Evolutionary conservation across 106 monocot species (phyloP).

Genomic region (Dendrobium huoshanense): DNA sequence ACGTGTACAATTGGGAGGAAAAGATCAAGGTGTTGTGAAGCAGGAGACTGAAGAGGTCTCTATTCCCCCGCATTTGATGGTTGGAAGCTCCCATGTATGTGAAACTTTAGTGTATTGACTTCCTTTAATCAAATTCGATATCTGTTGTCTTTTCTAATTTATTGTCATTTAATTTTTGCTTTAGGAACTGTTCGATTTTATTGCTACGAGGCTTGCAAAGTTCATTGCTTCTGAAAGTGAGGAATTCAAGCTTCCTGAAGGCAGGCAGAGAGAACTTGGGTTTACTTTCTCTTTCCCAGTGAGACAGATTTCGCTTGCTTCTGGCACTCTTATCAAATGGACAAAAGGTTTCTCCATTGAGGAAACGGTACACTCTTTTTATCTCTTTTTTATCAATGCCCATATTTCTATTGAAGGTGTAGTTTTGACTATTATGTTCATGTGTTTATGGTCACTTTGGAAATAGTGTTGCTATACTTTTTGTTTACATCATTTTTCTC

Average conservation of each 20-base stretch:
- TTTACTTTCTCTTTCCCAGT: constrained; percentile 80
- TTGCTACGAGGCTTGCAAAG: constrained; percentile 45
- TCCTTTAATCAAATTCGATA: not conserved
- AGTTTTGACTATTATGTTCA: not conserved
- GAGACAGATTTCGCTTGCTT: constrained; percentile 49
- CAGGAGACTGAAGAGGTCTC: constrained; percentile 30
- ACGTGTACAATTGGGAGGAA: constrained; percentile 29
- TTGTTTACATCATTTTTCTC: not conserved
- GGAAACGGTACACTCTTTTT: constrained; percentile 23
- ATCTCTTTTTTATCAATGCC: not conserved
- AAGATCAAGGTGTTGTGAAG: constrained; percentile 13
- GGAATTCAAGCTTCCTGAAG: constrained; percentile 31
- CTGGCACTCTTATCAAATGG: constrained; percentile 69
- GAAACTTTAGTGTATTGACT: not conserved
- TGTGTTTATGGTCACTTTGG: not conserved
- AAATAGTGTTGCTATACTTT: not conserved
- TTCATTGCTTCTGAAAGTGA: constrained; percentile 64
- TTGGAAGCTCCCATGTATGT: constrained; percentile 24
- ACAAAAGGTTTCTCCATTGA: constrained; percentile 74
- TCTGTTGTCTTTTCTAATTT: not conserved
- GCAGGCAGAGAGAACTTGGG: constrained; percentile 59
- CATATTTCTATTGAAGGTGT: not conserved
- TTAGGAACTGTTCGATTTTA: constrained; percentile 71
- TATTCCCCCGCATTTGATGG: constrained; percentile 27
- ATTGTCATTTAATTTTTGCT: not conserved